phyloP scores from a whole-genome alignment of 2,329 filamentous ascomycete species.

The Fusarium sp. region DNA sequence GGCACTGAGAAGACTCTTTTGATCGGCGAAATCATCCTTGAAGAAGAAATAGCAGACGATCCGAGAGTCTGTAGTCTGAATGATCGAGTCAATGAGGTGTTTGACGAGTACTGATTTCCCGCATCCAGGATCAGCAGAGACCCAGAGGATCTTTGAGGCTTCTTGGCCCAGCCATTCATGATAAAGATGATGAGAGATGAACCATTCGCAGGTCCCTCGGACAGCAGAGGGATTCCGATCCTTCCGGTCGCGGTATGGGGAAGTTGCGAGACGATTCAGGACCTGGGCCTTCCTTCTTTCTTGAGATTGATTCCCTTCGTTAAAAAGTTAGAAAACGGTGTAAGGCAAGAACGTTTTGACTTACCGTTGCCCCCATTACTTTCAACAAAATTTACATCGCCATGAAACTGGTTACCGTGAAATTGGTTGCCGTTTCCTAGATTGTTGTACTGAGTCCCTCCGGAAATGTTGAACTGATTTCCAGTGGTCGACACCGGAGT shows the following conservation, averaged over 20 bases:
- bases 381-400: fast-evolving
- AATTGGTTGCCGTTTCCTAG: background rate
- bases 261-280: background rate
- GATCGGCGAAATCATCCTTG: background rate
- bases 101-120: background rate
- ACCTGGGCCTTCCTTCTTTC: background rate
- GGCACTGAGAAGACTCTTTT: background rate
- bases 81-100: background rate
- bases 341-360: fast-evolving
- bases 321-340: background rate
- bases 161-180: background rate
- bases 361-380: fast-evolving
- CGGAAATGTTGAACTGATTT: background rate
- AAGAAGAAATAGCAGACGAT: background rate
- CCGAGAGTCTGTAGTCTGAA: background rate
- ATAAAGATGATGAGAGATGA: background rate
- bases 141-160: background rate
- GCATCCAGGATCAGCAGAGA: background rate
- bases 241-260: background rate
- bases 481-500: background rate
- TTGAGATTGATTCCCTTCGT: background rate
- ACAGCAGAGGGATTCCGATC: background rate
- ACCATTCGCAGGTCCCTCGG: background rate
- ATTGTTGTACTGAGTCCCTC: background rate
- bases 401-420: background rate